Evolutionary conservation across 768 basidiomycete species (phyloP), one percentile per base, ranked within the genome.

Genomic region (Pleurotus ostreatus): DNA sequence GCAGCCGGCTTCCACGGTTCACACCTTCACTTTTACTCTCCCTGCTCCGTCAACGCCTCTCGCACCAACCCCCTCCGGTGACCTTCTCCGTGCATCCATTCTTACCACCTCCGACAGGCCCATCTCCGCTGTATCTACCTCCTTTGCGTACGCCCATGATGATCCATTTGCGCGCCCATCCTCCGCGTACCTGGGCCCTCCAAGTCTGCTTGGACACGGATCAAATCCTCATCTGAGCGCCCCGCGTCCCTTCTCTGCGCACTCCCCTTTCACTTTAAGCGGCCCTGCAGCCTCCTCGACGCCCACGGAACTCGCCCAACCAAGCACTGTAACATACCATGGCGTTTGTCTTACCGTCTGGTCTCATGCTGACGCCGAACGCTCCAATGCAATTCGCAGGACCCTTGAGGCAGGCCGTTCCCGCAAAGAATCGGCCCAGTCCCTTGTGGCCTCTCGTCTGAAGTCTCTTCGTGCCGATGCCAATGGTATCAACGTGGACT

Each of bases 341-440:
- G 94, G 93, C 46, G 93, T 96, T 38, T 93, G 92, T 62, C 78
- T 98, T 57, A 94, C 93, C 1, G 92, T 97, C 1, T 98, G 94
- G 94, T 93, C 91, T 3, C 94, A 95, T 65, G 94, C 94, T 16
- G 95, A 98, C 66, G 86, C 86, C 0, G 88, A 94, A 63, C 85
- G 94, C 47, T 86, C 88, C 55, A 79, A 77, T 12, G 93, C 93
- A 1, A 94, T 95, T 62, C 84, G 92, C 18, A 81, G 87, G 49
- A 90, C 89, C 5, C 78, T 92, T 47, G 91, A 92, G 66, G 86
- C 87, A 0, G 83, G 86, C 47, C 83, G 89, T 45, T 83, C 80
- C 41, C 83, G 89, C 55, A 89, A 90, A 67, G 89, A 92, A 68
- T 88, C 86, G 30, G 85, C 86, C 0, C 89, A 92, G 67, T 87